Conservation (phyloP, 495 filamentous ascomycete genomes). For the Oleoguttula mirabilis region DNA sequence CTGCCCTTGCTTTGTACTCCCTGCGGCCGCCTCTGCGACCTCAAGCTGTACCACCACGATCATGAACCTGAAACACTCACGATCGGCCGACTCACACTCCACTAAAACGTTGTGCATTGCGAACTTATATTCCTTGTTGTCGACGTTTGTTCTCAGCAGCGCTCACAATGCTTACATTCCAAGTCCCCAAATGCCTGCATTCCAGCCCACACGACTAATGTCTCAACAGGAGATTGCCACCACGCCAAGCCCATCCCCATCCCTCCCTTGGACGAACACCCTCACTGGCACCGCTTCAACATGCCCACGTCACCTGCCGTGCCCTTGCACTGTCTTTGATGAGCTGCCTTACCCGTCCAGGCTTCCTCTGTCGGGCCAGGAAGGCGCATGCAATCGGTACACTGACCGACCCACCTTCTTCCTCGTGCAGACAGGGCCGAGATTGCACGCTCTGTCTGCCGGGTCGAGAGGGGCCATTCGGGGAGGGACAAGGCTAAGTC, state of each 20-base stretch:
- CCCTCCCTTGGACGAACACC: constrained; percentile 4
- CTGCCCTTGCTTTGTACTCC: too few species aligned
- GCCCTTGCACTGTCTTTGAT: constrained; percentile 14
- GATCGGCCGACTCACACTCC: background rate
- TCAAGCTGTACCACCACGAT: constrained; percentile 6
- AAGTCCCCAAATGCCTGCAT: background rate
- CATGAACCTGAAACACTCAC: background rate
- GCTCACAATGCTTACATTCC: constrained; percentile 11
- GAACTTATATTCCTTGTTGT: too few species aligned
- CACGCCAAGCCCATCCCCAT: constrained; percentile 11
- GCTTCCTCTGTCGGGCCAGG: constrained; percentile 2
- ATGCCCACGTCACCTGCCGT: constrained; percentile 11
- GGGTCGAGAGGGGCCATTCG: too few species aligned
- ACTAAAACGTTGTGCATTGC: too few species aligned
- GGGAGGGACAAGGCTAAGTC: constrained; percentile 13
- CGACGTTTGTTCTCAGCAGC: too few species aligned
- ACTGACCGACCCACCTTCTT: constrained; percentile 13
- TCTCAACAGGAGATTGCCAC: constrained; percentile 15
- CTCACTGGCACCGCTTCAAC: constrained; percentile 11
- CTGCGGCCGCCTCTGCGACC: too few species aligned
- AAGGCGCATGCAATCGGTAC: constrained; percentile 13
- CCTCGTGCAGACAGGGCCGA: constrained; percentile 13
- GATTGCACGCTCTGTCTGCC: constrained; percentile 19
- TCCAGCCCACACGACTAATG: constrained; percentile 6
- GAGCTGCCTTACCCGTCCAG: background rate